phyloP scores from a whole-genome alignment of 2,329 filamentous ascomycete genomes.

The Colletotrichum echinochloae region DNA sequence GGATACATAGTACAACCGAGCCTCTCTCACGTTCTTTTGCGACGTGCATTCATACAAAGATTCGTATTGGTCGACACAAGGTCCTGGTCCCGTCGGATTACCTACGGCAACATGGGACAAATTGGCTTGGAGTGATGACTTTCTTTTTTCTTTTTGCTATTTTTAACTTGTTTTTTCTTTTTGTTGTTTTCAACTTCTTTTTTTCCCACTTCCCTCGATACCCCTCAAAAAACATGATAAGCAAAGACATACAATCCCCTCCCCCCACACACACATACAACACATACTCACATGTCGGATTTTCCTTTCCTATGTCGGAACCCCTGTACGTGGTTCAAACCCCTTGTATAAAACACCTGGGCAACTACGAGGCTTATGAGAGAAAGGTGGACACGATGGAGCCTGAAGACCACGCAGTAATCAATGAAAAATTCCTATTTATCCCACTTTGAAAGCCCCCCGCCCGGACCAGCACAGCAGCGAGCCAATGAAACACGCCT shows the following conservation, averaged over 20 bases:
- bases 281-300: conserved; percentile 34
- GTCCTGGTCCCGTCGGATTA: conserved; percentile 30
- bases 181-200: too few species aligned
- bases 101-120: conserved; percentile 34
- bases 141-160: too few species aligned
- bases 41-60: conserved; percentile 8
- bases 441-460: conserved; percentile 34
- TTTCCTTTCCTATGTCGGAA: conserved; percentile 24
- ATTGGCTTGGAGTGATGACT: conserved; percentile 36
- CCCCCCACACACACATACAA: conserved; percentile 16
- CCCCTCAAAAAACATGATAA: conserved; percentile 25
- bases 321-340: conserved; percentile 29
- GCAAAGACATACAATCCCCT: conserved; percentile 23
- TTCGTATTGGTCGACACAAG: conserved; percentile 27
- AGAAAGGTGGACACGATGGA: conserved; percentile 39
- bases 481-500: conserved; percentile 35
- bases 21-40: conserved; percentile 1
- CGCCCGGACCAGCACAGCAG: conserved; percentile 23
- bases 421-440: conserved; percentile 40
- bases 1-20: conserved; percentile 12
- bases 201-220: conserved; percentile 33
- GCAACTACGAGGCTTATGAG: conserved; percentile 36
- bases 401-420: conserved; percentile 34
- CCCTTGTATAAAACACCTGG: conserved; percentile 34
- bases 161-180: too few species aligned